Evolutionary conservation across 129 eudicot genomes (phyloP).

Genomic region (Calendula officinalis): DNA sequence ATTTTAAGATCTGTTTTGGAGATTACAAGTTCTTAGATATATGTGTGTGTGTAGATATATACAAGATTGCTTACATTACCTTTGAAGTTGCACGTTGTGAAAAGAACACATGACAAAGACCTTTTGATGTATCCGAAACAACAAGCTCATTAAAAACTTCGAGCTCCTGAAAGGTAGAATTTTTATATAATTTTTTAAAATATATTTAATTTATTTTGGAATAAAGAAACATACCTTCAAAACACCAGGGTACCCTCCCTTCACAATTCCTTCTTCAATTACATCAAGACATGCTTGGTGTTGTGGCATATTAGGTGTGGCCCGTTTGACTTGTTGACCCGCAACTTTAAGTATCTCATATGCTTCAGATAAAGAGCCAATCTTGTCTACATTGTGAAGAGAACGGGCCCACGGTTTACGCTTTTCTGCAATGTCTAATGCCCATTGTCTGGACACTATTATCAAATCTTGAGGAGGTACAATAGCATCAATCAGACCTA

Average conservation of each 20-base stretch:
- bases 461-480: slow-evolving; percentile 65
- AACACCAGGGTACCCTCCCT: slow-evolving; percentile 80
- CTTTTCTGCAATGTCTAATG: slow-evolving; percentile 64
- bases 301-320: slow-evolving; percentile 69
- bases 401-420: slow-evolving; percentile 81
- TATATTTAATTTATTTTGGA: neutral
- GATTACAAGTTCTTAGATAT: no score
- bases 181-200: neutral
- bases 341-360: slow-evolving; percentile 48
- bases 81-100: slow-evolving; percentile 88
- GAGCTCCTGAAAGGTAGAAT: slow-evolving; percentile 52
- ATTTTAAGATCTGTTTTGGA: no score
- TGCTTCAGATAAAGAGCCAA: slow-evolving; percentile 73
- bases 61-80: slow-evolving; percentile 40
- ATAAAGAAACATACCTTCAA: slow-evolving; percentile 50
- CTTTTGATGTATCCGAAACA: slow-evolving; percentile 67
- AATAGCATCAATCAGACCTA: slow-evolving; percentile 81
- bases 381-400: slow-evolving; percentile 69
- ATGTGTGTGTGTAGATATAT: neutral
- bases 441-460: slow-evolving; percentile 68
- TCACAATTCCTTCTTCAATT: slow-evolving; percentile 71
- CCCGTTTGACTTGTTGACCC: slow-evolving; percentile 61
- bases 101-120: slow-evolving; percentile 89
- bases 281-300: slow-evolving; percentile 86
- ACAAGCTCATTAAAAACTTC: slow-evolving; percentile 65